phyloP scores from a whole-genome alignment of 805 yeast genomes.

The Barnettozyma wickerhamii region DNA sequence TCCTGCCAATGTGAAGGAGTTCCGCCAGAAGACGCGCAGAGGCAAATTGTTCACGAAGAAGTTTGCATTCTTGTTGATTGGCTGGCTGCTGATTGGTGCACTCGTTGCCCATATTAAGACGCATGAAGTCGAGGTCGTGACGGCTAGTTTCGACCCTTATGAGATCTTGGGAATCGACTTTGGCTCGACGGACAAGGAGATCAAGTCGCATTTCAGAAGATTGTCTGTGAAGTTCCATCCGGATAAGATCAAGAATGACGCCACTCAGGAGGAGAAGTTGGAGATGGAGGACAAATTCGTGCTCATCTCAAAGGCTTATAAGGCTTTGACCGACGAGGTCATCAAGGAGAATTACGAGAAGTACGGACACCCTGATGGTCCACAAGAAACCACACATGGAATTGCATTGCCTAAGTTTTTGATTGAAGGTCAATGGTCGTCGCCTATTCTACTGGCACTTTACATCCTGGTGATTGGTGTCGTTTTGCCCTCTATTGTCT shows the following conservation, averaged over 20 bases:
- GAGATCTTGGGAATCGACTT: conserved; percentile 71
- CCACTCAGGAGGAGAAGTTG: conserved; percentile 46
- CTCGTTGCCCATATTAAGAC: conserved; percentile 28
- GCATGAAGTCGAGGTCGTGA: conserved; percentile 35
- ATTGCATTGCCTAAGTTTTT: conserved; percentile 92
- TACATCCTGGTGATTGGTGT: conserved; percentile 75
- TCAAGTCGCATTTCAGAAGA: conserved; percentile 81
- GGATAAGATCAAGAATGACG: conserved; percentile 68
- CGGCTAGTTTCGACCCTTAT: conserved; percentile 81
- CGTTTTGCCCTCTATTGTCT: conserved; percentile 75
- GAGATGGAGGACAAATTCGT: conserved; percentile 74
- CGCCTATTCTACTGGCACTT: conserved; percentile 56
- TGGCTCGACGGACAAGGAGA: conserved; percentile 67
- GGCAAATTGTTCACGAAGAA: conserved; percentile 13
- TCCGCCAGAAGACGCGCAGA: conserved; percentile 9
- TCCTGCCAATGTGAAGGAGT: conserved; percentile 10
- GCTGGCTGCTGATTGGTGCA: conserved; percentile 34
- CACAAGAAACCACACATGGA: conserved; percentile 85
- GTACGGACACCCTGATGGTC: conserved; percentile 98
- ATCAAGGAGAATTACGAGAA: conserved; percentile 75
- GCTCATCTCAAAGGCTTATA: conserved; percentile 84
- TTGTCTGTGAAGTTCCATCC: conserved; percentile 89
- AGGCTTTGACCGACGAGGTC: conserved; percentile 87
- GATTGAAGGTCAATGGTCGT: conserved; percentile 68
- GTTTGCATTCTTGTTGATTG: conserved; percentile 17